Percentiles rank a stretch among this genome's conserved stretches.
phyloP scores from a whole-genome alignment of 495 filamentous ascomycete genomes.

The Aspergillus ellipticus region DNA sequence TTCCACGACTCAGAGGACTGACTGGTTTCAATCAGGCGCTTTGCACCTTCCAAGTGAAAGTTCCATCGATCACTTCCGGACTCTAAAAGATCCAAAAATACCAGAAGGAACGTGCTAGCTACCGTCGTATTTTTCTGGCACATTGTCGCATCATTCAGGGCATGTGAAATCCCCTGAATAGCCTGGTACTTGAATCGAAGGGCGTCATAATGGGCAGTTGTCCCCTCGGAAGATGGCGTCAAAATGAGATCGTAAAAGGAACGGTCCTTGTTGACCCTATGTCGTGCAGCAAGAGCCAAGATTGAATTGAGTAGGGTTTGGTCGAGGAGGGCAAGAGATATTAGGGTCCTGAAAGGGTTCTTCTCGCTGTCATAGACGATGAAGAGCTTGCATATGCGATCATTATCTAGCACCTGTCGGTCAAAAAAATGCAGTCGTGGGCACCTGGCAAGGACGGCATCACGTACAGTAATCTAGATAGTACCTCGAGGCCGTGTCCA shows the following conservation, averaged over 20 bases:
- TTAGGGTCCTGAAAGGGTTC: conserved; percentile 51
- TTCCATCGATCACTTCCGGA: conserved; percentile 50
- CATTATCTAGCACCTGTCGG: conserved; percentile 31
- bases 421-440: not conserved
- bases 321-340: conserved; percentile 42
- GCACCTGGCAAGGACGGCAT: not conserved
- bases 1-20: conserved; percentile 7
- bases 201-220: conserved; percentile 35
- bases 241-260: conserved; percentile 10
- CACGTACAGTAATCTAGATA: conserved; percentile 45
- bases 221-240: not conserved
- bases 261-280: conserved; percentile 37
- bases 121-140: conserved; percentile 35
- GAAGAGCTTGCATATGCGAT: conserved; percentile 48
- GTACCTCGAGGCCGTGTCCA: conserved; percentile 24
- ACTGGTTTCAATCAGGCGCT: conserved; percentile 31
- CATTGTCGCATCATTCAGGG: conserved; percentile 16
- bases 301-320: conserved; percentile 44
- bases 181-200: conserved; percentile 46
- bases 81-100: conserved; percentile 54
- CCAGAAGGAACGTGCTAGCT: conserved; percentile 48
- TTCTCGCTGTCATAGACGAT: conserved; percentile 48
- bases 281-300: conserved; percentile 50
- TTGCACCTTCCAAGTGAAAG: conserved; percentile 48
- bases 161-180: conserved; percentile 37